phyloP scores from a whole-genome alignment of 768 basidiomycete genomes.

The Collybia sordida region DNA sequence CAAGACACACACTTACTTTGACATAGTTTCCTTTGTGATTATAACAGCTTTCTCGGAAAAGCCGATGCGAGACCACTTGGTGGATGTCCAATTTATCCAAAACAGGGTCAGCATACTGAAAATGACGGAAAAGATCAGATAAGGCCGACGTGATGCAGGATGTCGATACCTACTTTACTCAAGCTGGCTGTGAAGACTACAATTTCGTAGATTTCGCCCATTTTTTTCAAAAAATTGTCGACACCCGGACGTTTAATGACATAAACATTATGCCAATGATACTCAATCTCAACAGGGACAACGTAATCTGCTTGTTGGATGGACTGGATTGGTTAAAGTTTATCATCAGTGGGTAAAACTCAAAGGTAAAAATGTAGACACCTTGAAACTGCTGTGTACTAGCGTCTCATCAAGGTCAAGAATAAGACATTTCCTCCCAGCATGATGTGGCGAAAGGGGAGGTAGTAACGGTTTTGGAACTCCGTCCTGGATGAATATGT shows the following conservation, averaged over 20 bases:
- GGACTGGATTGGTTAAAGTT: conserved; percentile 51
- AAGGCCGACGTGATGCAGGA: background rate
- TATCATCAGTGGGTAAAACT: conserved; percentile 4
- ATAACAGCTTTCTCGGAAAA: conserved; percentile 98
- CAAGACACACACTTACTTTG: conserved; percentile 59
- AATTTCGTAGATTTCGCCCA: conserved; percentile 98
- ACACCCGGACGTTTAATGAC: conserved; percentile 99
- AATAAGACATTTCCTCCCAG: conserved; percentile 92
- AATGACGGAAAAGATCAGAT: conserved; percentile 9
- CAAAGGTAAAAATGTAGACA: conserved; percentile 27
- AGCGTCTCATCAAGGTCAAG: conserved; percentile 97
- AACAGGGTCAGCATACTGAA: conserved; percentile 96
- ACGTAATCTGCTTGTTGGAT: conserved; percentile 96
- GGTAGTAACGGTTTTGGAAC: conserved; percentile 85
- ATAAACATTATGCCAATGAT: conserved; percentile 97
- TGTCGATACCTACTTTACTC: conserved; percentile 72
- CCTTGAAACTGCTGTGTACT: conserved; percentile 98
- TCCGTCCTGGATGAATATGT: conserved; percentile 63
- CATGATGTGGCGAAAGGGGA: conserved; percentile 75
- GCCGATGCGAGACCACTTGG: conserved; percentile 87
- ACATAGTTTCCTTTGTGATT: conserved; percentile 99
- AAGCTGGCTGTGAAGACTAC: conserved; percentile 98
- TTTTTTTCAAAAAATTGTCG: conserved; percentile 93
- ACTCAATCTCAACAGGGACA: conserved; percentile 98
- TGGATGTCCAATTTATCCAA: conserved; percentile 94